These are phyloP conservation scores for Pochonia chlamydosporia DNA, from an alignment of 2,329 filamentous ascomycete genomes.

Conservation along the genomic window DNA sequence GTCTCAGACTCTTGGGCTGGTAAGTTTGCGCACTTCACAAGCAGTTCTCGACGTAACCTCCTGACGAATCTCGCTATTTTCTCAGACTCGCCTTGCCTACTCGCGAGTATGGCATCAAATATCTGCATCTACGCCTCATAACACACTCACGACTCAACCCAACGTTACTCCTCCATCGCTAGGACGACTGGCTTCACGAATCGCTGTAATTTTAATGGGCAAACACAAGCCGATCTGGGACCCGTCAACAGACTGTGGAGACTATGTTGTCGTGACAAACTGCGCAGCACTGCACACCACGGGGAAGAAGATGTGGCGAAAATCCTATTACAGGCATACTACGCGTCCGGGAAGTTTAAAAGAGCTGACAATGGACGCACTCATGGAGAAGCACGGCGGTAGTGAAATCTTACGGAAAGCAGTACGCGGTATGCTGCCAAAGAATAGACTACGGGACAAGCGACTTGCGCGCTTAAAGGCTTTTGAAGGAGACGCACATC, in stretches of 20 bases:
- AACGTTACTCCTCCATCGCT: slow-evolving; percentile 68
- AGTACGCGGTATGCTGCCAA: slow-evolving; percentile 94
- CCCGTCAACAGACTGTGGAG: slow-evolving; percentile 95
- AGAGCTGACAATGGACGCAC: slow-evolving; percentile 86
- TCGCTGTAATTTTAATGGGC: slow-evolving; percentile 87
- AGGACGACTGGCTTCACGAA: slow-evolving; percentile 80
- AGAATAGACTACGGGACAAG: slow-evolving; percentile 88
- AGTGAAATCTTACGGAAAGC: slow-evolving; percentile 86
- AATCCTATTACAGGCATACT: slow-evolving; percentile 92
- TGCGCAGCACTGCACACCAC: slow-evolving; percentile 84
- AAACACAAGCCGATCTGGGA: slow-evolving; percentile 99
- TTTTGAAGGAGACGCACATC: slow-evolving; percentile 88
- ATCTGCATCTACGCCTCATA: slow-evolving; percentile 64
- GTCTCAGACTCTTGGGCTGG: slow-evolving; percentile 75
- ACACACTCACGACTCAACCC: slow-evolving; percentile 51
- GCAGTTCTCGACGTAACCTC: neutral
- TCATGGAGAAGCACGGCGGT: slow-evolving; percentile 92
- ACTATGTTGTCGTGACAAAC: slow-evolving; percentile 93
- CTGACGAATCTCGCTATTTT: neutral
- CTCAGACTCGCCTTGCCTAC: slow-evolving; percentile 90
- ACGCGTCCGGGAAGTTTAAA: slow-evolving; percentile 83
- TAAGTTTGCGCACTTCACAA: slow-evolving; percentile 31
- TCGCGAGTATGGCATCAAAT: slow-evolving; percentile 88
- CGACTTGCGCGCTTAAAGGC: slow-evolving; percentile 85
- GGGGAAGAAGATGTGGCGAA: slow-evolving; percentile 87